Percentiles rank a stretch among this genome's conserved stretches.
These are phyloP conservation scores for Aphanomyces euteiches DNA, from an alignment of 352 stramenopile species.

Conservation along the genomic window DNA sequence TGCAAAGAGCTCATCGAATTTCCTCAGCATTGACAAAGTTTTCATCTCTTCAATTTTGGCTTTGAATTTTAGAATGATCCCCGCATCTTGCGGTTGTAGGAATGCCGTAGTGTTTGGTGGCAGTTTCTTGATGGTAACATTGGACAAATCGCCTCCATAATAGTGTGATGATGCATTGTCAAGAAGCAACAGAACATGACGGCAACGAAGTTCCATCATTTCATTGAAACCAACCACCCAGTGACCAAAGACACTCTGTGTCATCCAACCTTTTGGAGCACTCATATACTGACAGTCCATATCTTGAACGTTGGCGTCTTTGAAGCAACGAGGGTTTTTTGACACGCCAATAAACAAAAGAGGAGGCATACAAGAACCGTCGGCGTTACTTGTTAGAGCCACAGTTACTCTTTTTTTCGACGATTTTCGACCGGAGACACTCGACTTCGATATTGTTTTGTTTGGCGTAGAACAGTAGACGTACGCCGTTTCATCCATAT, in stretches of 20 bases:
- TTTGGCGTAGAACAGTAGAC: neutral
- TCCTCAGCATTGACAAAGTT: too few species aligned
- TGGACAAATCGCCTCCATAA: neutral
- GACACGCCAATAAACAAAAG: conserved; percentile 39
- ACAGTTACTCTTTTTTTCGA: conserved; percentile 36
- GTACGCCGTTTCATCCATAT: neutral
- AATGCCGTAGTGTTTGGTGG: neutral
- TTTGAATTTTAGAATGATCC: neutral
- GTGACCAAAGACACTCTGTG: conserved; percentile 35
- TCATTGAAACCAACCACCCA: conserved; percentile 36
- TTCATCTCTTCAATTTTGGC: too few species aligned
- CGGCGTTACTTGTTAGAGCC: conserved; percentile 37
- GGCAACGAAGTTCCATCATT: conserved; percentile 31
- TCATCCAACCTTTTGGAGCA: conserved; percentile 38
- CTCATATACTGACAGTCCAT: conserved; percentile 35
- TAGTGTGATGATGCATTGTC: conserved; percentile 31
- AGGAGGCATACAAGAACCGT: conserved; percentile 37
- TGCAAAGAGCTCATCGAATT: too few species aligned
- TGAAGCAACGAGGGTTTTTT: conserved; percentile 38
- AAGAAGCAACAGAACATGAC: conserved; percentile 36
- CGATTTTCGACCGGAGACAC: conserved; percentile 30
- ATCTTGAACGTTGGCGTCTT: conserved; percentile 1
- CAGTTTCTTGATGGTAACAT: neutral
- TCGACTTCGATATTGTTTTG: conserved; percentile 25
- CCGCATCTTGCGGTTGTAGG: neutral